phyloP scores from a whole-genome alignment of 2,329 filamentous ascomycete genomes.

The Fusarium multiceps region DNA sequence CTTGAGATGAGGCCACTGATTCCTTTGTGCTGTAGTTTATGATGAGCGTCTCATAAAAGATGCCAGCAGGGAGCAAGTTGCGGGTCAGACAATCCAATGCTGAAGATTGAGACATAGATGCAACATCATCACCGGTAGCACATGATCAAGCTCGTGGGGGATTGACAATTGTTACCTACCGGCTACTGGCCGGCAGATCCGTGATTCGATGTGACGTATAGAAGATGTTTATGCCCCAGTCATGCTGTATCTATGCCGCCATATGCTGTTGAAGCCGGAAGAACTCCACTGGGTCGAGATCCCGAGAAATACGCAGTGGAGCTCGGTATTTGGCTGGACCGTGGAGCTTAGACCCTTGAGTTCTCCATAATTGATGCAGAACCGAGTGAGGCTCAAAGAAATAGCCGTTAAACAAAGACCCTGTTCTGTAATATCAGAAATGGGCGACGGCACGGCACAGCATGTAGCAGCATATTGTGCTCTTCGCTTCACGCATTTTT shows the following conservation, averaged over 20 bases:
- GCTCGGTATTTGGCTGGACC: constrained; percentile 14
- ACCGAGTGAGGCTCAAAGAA: constrained; percentile 25
- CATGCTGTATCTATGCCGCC: neutral
- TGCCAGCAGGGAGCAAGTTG: neutral
- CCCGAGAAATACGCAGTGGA: constrained; percentile 19
- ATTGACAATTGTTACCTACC: neutral
- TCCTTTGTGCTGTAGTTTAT: neutral
- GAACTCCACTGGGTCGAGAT: neutral
- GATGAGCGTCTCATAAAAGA: neutral
- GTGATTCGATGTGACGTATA: neutral
- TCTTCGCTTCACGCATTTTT: neutral
- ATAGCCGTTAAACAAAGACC: neutral
- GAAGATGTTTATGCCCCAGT: neutral
- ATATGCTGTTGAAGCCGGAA: constrained; percentile 5
- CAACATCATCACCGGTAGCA: neutral
- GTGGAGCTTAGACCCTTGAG: constrained; percentile 26
- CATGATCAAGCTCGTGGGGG: neutral
- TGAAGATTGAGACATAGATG: neutral
- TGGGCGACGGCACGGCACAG: neutral
- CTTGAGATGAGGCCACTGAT: neutral
- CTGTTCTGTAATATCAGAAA: neutral
- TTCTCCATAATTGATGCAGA: constrained; percentile 26
- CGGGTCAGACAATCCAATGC: constrained; percentile 6
- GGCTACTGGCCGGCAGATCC: neutral
- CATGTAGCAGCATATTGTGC: neutral